Percentiles rank a stretch among this genome's conserved stretches.
Evolutionary conservation across 1,139 yeast species (phyloP).

Genomic region (Keqinozyma sinolaborantium): DNA sequence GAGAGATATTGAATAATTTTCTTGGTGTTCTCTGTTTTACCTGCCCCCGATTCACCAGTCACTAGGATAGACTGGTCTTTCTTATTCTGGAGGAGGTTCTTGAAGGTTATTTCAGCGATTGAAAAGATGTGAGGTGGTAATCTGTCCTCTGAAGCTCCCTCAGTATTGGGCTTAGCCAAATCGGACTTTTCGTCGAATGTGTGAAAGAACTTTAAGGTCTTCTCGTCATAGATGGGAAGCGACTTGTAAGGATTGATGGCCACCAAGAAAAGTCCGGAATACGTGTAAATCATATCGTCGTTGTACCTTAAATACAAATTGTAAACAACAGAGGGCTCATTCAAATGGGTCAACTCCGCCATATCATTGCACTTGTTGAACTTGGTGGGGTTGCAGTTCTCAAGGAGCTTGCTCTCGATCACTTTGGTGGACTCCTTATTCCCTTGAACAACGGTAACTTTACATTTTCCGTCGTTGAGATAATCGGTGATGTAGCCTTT

Average conservation of each 20-base stretch:
- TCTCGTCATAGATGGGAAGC: constrained; percentile 69
- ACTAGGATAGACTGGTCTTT: constrained; percentile 89
- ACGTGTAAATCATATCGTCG: constrained; percentile 74
- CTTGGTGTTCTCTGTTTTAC: constrained; percentile 97
- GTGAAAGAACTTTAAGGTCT: constrained; percentile 53
- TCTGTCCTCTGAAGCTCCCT: constrained; percentile 26
- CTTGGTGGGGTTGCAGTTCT: constrained; percentile 83
- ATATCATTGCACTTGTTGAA: constrained; percentile 91
- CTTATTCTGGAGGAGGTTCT: constrained; percentile 64
- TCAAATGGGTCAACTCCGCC: constrained; percentile 92
- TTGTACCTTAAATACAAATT: constrained; percentile 75
- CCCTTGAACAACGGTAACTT: constrained; percentile 49
- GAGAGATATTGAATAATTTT: constrained; percentile 91
- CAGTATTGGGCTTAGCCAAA: too few relatives aligned
- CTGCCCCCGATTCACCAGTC: constrained; percentile 99
- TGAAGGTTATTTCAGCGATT: constrained; percentile 82
- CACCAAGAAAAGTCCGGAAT: constrained; percentile 84
- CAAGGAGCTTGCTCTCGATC: constrained; percentile 45
- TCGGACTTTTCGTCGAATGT: constrained; percentile 23
- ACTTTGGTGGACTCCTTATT: constrained; percentile 29
- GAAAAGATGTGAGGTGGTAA: constrained; percentile 89
- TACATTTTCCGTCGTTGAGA: constrained; percentile 44
- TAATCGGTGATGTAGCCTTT: constrained; percentile 68
- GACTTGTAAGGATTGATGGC: constrained; percentile 90
- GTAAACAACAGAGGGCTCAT: constrained; percentile 90